These are phyloP conservation scores for Apiospora arundinis DNA, from an alignment of 2,329 filamentous ascomycete species.

Conservation along the genomic window DNA sequence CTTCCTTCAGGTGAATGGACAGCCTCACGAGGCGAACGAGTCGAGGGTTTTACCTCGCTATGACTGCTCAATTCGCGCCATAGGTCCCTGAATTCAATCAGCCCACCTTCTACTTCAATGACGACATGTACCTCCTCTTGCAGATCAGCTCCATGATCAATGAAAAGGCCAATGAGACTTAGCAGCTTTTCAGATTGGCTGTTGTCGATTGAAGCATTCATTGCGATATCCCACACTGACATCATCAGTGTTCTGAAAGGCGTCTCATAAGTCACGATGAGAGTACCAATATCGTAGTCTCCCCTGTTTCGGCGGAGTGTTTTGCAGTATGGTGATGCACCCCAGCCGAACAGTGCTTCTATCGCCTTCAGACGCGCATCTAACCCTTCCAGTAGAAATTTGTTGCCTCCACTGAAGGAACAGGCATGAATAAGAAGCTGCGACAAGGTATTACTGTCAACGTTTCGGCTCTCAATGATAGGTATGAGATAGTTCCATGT, in stretches of 20 bases:
- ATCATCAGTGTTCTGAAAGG: not conserved
- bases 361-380: not conserved
- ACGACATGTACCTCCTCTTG: not conserved
- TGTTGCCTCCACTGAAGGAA: no score
- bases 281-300: fast-evolving
- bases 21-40: not conserved
- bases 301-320: not conserved
- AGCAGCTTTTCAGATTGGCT: not conserved
- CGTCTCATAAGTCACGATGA: not conserved
- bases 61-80: fast-evolving
- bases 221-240: not conserved
- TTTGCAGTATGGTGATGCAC: not conserved
- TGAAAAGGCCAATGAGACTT: not conserved
- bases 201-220: no score
- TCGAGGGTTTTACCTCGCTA: not conserved
- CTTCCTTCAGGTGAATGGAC: not conserved
- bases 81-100: not conserved
- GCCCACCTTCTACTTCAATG: not conserved
- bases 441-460: not conserved
- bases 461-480: not conserved
- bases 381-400: no score
- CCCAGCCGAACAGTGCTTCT: not conserved
- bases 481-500: not conserved
- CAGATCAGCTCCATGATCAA: not conserved
- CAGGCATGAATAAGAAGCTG: not conserved